Conservation (phyloP, 768 basidiomycete genomes). For the Lenzites betulinus region DNA sequence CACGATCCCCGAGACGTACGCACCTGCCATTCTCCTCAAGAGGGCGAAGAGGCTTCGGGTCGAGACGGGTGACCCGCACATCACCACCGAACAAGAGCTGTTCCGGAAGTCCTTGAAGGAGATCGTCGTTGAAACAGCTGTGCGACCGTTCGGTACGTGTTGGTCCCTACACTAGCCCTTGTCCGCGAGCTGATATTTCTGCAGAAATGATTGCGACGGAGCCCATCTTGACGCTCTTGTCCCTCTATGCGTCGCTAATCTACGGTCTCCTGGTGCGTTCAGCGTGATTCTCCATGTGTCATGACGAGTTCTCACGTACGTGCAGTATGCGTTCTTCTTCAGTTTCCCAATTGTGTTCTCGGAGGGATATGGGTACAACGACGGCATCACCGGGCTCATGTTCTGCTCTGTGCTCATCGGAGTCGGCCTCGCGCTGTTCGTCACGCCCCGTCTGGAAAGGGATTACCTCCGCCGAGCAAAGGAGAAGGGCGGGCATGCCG, state of each 20-base stretch:
- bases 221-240: conserved; percentile 46
- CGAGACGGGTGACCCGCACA: conserved; percentile 37
- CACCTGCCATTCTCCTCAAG: conserved; percentile 43
- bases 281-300: too few species aligned
- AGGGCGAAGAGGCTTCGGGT: conserved; percentile 43
- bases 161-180: background rate
- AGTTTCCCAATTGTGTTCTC: conserved; percentile 42
- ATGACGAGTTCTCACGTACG: background rate
- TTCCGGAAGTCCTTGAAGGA: conserved; percentile 36
- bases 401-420: conserved; percentile 45
- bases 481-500: conserved; percentile 40
- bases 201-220: conserved; percentile 45
- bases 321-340: conserved; percentile 37
- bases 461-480: conserved; percentile 34
- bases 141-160: conserved; percentile 41
- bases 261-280: conserved; percentile 38
- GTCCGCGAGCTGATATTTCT: background rate
- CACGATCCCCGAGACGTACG: conserved; percentile 50
- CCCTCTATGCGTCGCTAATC: conserved; percentile 46
- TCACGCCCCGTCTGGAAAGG: conserved; percentile 38
- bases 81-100: conserved; percentile 45
- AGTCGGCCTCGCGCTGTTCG: conserved; percentile 35
- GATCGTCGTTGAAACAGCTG: conserved; percentile 41
- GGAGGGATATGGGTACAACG: conserved; percentile 39
- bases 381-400: conserved; percentile 40